Percentiles rank a stretch among this genome's conserved stretches.
Conservation (phyloP, 169 alveolate genomes). For the Plasmodium sp. region DNA sequence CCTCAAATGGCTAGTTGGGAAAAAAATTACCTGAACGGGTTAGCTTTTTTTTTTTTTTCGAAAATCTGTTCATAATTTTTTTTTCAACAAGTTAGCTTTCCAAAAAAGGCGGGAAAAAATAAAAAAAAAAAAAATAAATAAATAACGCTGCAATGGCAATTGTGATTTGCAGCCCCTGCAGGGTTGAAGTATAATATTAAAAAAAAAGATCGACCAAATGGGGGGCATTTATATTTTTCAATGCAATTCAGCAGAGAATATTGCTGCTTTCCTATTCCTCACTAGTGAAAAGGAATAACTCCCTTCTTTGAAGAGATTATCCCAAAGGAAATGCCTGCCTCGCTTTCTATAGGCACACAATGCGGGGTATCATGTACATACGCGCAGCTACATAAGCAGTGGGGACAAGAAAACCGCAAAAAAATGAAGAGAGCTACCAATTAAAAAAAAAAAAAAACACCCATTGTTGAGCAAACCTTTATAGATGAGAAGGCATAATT, state of each 20-base stretch:
- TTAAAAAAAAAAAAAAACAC: not conserved
- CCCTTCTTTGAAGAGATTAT: not conserved
- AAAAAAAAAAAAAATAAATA: no score
- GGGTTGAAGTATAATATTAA: not conserved
- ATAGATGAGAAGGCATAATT: constrained; percentile 43
- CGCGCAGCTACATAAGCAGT: not conserved
- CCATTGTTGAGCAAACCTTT: not conserved
- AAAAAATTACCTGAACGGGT: not conserved
- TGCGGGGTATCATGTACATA: not conserved
- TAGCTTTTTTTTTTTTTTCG: not conserved
- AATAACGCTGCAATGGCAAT: not conserved
- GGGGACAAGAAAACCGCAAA: not conserved
- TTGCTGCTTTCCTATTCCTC: not conserved
- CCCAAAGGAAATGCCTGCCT: not conserved
- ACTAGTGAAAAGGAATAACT: not conserved
- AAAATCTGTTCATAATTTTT: not conserved
- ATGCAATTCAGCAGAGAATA: not conserved
- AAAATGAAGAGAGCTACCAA: not conserved
- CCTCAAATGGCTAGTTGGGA: not conserved
- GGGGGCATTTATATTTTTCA: not conserved
- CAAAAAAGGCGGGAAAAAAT: not conserved
- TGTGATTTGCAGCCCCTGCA: not conserved
- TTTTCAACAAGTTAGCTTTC: not conserved
- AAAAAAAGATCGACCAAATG: not conserved
- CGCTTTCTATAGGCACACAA: not conserved